Base-by-base conservation (phyloP, 2,329 filamentous ascomycete species). In the Claviceps fusiformis region DNA sequence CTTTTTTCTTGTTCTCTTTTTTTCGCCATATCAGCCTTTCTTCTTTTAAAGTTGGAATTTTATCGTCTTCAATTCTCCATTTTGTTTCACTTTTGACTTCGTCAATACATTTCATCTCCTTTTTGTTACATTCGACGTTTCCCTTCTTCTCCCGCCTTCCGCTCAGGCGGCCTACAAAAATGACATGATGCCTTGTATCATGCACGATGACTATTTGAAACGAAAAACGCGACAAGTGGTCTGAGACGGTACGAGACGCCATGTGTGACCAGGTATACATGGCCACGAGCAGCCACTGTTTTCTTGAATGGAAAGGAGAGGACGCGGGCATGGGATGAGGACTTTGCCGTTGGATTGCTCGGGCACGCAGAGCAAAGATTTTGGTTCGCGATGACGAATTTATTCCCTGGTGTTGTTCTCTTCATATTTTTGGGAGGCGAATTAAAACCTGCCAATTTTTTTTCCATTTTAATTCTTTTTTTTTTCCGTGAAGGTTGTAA, bases 1-100 rank as follows among this genome's bases (percentile, higher is more conserved):
- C 44, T 53, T 45, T 49, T 45, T 54, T 24, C 24, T 24, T 2
- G 2, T 24, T 24, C 24, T 24, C 24, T 51, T 43, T 33, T 49
- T 17, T 17, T 37, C n/a, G 50, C 49, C 35, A 29, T 46, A 63
- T 66, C 61, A 63, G 60, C 58, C 64, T 57, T 55, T 29, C 45
- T 47, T 47, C 27, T 31, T 45, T 27, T 15, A n/a, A 47, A 8
- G 44, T 45, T 49, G 45, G 8, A 37, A 54, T 50, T 46, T 54
- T 54, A 9, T 54, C 45, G 57, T 59, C 29, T 56, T 44, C 24
- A 53, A 10, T 41, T 27, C 45, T 29, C n/a, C 19, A 11, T 6
- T n/a, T 44, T 53, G 19, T 45, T 53, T 9, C 35, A 41, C 11
- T 27, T 24, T 39, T 35, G 35, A 27, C 39, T 5, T n/a, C n/a